Evolutionary conservation across 352 stramenopile genomes (phyloP), one percentile per base, ranked within the genome.

Genomic region (Pythium monospermum): DNA sequence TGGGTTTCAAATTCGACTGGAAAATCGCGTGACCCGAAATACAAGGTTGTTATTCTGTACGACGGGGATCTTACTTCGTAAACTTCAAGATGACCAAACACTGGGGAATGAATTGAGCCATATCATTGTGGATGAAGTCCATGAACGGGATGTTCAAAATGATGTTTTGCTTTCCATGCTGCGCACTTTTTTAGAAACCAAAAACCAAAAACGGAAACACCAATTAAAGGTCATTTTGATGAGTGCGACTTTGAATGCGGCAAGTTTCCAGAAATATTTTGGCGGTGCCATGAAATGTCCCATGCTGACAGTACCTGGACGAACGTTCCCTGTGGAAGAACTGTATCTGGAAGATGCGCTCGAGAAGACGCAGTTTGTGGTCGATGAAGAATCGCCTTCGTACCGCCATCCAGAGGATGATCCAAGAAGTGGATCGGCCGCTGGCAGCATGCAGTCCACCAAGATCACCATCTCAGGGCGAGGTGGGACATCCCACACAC

Each of bases 71-170:
- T 61, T 99, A 28, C 67, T 99, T 8, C 87, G 94, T 12, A 85
- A 87, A 46, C 69, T 98, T 5, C 93, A 98, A 42, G 73, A 85
- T 2, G 80, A 91, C 12, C 68, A 58, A 5, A 87, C 77, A 5
- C 66, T 98, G 3, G 59, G 54, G 2, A 62, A 91, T 26, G 82
- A 87, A 41, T 71, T 99, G 33, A 97, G 91, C 22, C 96, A 99
- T 66, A 85, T 99, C 45, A 93, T 99, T 42, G 86, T 99, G 15
- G 97, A 99, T 65, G 96, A 99, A 66, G 94, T 99, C 25, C 95
- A 99, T 62, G 97, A 99, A 69, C 79, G 97, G 16, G 86, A 97
- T 57, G 67, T 96, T 15, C 89, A 96, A 53, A 96, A 77, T 13
- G 90, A 97, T 41, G 89, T 97, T 33, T 57, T 98, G 19, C 56